Conservation (phyloP, 2,329 filamentous ascomycete species). For the Xylogone sp. region DNA sequence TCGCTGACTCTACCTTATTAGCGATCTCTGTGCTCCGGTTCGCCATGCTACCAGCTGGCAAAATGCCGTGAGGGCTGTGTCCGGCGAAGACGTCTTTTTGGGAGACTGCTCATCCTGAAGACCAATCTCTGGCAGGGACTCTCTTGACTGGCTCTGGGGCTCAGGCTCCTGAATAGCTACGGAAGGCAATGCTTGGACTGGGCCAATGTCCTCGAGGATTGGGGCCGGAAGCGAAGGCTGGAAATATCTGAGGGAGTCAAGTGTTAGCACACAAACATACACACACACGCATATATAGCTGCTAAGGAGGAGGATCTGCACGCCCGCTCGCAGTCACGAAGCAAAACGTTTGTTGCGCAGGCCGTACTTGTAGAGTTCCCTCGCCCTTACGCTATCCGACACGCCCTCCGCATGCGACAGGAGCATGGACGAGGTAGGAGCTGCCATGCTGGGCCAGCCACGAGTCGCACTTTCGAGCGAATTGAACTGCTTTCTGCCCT, state of each 20-base stretch:
- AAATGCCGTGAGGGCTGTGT: slow-evolving; percentile 41
- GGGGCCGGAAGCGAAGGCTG: slow-evolving; percentile 15
- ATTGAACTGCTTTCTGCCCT: no score
- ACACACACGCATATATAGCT: no score
- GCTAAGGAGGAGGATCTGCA: no score
- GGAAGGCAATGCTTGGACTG: not conserved
- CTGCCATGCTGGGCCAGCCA: slow-evolving; percentile 19
- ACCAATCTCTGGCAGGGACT: no score
- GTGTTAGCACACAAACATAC: not conserved
- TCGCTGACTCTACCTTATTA: slow-evolving; percentile 36
- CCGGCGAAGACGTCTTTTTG: slow-evolving; percentile 30
- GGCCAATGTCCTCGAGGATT: not conserved
- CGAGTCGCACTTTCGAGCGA: not conserved
- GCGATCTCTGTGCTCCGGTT: slow-evolving; percentile 41
- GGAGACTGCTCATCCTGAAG: not conserved
- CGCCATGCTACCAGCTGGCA: slow-evolving; percentile 47
- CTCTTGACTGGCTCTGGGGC: no score
- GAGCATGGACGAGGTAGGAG: slow-evolving; percentile 16
- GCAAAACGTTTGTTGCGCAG: not conserved
- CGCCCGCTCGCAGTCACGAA: not conserved
- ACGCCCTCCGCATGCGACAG: slow-evolving; percentile 24
- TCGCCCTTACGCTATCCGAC: slow-evolving; percentile 24
- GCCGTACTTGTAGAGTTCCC: slow-evolving; percentile 30
- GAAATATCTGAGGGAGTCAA: slow-evolving; percentile 22
- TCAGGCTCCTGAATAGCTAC: slow-evolving; percentile 6